phyloP scores from a whole-genome alignment of 192 early-diverging fungal species.

The Coemansia sp. region DNA sequence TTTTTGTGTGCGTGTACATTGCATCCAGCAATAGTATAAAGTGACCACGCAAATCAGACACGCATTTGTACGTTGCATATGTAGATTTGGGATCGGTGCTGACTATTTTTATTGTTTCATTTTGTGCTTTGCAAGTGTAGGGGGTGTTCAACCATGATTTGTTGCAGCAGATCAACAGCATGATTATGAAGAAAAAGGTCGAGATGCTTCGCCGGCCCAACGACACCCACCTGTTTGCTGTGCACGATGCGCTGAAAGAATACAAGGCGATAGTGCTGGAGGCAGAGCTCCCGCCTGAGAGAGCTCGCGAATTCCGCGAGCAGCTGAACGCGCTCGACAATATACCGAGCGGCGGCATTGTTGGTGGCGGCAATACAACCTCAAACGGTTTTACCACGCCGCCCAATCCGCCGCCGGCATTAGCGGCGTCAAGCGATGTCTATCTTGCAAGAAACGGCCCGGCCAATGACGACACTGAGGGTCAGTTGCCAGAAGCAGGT shows the following conservation, averaged over 20 bases:
- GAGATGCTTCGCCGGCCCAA: conserved; percentile 41
- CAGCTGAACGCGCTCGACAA: conserved; percentile 24
- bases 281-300: conserved; percentile 18
- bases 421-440: neutral
- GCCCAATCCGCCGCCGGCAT: neutral
- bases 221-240: conserved; percentile 27
- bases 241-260: conserved; percentile 26
- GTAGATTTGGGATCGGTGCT: neutral
- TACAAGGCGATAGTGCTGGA: conserved; percentile 29
- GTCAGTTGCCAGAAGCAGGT: neutral
- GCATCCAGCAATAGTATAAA: too few relatives aligned
- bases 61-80: neutral
- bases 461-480: neutral
- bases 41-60: neutral
- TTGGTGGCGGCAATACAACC: neutral
- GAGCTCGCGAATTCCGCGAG: conserved; percentile 21
- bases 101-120: neutral
- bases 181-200: conserved; percentile 39
- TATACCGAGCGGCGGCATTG: neutral
- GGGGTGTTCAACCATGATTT: conserved; percentile 20
- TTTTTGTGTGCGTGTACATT: neutral
- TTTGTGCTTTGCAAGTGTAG: conserved; percentile 11
- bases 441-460: neutral
- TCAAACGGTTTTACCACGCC: neutral
- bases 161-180: conserved; percentile 32